phyloP scores from a whole-genome alignment of 306 rosid species.

The Rosa chinensis region DNA sequence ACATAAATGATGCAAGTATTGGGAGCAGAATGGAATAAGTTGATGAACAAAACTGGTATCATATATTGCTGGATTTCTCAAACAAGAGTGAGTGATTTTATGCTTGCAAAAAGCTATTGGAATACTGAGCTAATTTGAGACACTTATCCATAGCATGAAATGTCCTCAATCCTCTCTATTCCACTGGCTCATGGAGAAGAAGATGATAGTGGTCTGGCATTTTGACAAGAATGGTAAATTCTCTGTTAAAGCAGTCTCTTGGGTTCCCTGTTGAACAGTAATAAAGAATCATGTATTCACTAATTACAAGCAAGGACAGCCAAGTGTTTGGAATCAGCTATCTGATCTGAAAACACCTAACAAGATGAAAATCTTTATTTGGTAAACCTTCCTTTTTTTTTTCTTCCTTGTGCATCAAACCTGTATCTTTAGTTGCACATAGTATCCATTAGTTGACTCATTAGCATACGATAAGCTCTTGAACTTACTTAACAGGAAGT shows the following conservation, averaged over 20 bases:
- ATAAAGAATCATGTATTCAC: not conserved
- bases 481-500: too few species aligned
- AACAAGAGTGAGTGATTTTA: too few species aligned
- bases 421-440: not conserved
- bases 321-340: not conserved
- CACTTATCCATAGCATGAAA: too few species aligned
- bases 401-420: not conserved
- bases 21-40: too few species aligned
- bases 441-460: too few species aligned
- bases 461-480: too few species aligned
- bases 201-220: not conserved
- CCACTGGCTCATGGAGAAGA: too few species aligned
- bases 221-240: not conserved
- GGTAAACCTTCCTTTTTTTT: not conserved
- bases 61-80: not conserved
- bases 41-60: not conserved
- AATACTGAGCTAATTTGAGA: too few species aligned
- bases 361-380: too few species aligned
- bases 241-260: not conserved
- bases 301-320: not conserved
- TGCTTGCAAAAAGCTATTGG: too few species aligned
- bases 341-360: not conserved
- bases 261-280: not conserved
- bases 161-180: too few species aligned
- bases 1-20: not conserved